Conservation (phyloP, 805 yeast species). For the Zygosaccharomyces rouxii region DNA sequence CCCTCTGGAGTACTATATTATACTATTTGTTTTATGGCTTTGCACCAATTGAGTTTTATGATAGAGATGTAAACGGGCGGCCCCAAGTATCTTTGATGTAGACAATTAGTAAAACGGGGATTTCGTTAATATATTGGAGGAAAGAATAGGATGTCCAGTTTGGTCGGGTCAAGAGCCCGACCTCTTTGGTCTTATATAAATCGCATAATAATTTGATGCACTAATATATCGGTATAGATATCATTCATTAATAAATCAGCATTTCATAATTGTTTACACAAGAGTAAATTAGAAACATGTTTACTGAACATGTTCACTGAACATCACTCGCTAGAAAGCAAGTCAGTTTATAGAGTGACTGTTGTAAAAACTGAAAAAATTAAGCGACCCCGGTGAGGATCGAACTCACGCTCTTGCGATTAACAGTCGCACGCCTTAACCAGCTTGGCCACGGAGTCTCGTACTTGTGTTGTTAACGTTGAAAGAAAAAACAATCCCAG, state of each 20-base stretch:
- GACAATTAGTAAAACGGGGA: neutral
- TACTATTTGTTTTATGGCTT: neutral
- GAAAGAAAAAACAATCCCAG: no score
- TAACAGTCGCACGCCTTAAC: conserved; percentile 62
- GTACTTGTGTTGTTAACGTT: no score
- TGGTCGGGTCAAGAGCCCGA: neutral
- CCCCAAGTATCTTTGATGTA: neutral
- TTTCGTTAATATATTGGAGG: neutral
- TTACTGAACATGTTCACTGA: no score
- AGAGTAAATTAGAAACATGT: conserved; percentile 1
- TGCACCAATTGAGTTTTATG: neutral
- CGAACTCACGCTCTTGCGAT: conserved; percentile 62
- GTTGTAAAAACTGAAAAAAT: conserved; percentile 11
- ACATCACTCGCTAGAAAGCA: no score
- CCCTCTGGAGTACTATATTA: neutral
- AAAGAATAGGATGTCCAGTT: neutral
- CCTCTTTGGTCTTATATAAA: neutral
- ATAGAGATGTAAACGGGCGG: neutral
- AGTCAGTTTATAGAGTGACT: no score
- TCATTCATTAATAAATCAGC: conserved; percentile 2
- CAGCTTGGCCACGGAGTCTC: conserved; percentile 55
- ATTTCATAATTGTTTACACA: neutral
- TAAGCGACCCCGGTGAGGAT: conserved; percentile 53
- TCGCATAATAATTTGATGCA: conserved; percentile 1
- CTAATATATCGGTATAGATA: neutral